phyloP scores from a whole-genome alignment of 2,329 filamentous ascomycete genomes.

The Aspergillus neotritici region DNA sequence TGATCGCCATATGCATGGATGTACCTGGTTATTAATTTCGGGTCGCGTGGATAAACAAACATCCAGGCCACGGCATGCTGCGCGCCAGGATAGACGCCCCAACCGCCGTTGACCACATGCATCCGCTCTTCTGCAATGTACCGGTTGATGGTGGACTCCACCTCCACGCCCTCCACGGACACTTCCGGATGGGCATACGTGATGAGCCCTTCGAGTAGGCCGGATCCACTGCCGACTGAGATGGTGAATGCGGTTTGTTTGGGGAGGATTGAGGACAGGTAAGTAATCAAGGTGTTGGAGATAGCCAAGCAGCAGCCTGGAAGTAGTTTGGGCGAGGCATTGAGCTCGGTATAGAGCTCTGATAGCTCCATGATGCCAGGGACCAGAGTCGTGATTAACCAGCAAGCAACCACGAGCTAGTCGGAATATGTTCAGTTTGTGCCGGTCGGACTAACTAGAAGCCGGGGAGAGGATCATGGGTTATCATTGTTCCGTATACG shows the following conservation, averaged over 20 bases:
- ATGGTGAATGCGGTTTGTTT: conserved; percentile 27
- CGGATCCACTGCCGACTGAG: conserved; percentile 48
- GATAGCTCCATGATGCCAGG: too few species aligned
- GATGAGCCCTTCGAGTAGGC: conserved; percentile 46
- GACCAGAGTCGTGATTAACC: too few species aligned
- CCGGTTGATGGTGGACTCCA: conserved; percentile 40
- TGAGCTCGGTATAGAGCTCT: too few species aligned
- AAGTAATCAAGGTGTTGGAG: conserved; percentile 19
- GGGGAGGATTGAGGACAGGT: conserved; percentile 20
- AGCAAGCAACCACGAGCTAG: too few species aligned
- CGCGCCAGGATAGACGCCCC: conserved; percentile 40
- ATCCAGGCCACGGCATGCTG: conserved; percentile 43
- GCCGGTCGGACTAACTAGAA: too few species aligned
- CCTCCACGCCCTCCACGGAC: conserved; percentile 46
- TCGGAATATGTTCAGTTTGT: too few species aligned
- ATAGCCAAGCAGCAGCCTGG: conserved; percentile 26
- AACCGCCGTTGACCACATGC: conserved; percentile 41
- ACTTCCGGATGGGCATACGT: conserved; percentile 18
- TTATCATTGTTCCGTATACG: too few species aligned
- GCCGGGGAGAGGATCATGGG: too few species aligned
- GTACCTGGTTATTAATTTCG: conserved; percentile 43
- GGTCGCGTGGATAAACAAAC: conserved; percentile 51
- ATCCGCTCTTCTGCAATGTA: conserved; percentile 42
- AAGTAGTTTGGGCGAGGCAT: conserved; percentile 1
- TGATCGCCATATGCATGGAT: conserved; percentile 24